Base-by-base conservation (phyloP, 257 asterid species). In the Gardenia jasminoides region DNA sequence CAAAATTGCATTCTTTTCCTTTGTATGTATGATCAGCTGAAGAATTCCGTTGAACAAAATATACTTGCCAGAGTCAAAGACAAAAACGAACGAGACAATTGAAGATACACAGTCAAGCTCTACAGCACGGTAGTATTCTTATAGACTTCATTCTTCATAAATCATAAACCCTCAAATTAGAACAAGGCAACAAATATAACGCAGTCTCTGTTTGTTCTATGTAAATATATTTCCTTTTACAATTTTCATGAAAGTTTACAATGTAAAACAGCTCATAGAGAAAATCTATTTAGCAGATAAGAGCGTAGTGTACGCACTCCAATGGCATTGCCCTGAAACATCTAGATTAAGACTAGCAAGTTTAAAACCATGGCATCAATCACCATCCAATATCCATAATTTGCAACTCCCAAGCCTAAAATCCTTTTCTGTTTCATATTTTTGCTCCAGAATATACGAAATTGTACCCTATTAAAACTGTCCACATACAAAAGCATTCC, bases 11-110 rank as follows among this genome's bases (percentile, higher is more conserved):
- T 93, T 90, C 91, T 90, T 93, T 77, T 93, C 97, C 97, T 92
- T 93, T 47, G 92, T 54, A 81, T 86, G 84, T 62, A 87, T 79
- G 73, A 92, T 76, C 88, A 96, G 81, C 84, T 93, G 99, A 80
- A 92, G 76, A 47, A 92, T 78, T 83, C 88, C 99, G 65, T 92
- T 93, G 87, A 89, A 88, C 79, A 92, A 78, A 30, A 96, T 84
- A 96, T 94, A 94, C 91, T 83, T 96, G 94, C 96, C 88, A 89
- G 56, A 36, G 97, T 96, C 94, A 96, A 92, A 80, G 96, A 85
- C 79, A 72, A 84, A 84, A 84, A 85, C 82, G 83, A 77, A 31
- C 39, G 75, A 75, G 44, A 67, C 47, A 66, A 33, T 76, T 41
- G 41, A 75, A 71, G 28, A 84, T n/a, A 62, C 30, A 74, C 26